Conservation (phyloP, 2,329 filamentous ascomycete genomes). For the Claviceps cyperi region DNA sequence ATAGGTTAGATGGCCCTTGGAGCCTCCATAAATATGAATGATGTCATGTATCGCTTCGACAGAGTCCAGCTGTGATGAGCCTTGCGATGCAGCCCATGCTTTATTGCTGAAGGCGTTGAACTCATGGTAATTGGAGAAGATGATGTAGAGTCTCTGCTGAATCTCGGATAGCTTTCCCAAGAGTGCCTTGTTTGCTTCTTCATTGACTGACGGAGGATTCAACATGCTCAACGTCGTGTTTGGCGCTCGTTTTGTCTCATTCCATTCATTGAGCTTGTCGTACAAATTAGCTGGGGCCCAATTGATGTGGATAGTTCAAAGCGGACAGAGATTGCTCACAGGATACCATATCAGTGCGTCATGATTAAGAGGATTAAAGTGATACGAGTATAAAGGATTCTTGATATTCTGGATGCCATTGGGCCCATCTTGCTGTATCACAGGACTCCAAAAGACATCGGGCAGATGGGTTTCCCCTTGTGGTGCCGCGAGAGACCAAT, state of each 20-base stretch:
- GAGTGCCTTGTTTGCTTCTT: constrained; percentile 33
- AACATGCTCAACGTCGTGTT: constrained; percentile 15
- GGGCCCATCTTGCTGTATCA: constrained; percentile 40
- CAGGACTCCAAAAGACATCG: constrained; percentile 29
- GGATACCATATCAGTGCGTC: constrained; percentile 44
- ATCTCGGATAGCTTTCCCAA: constrained; percentile 34
- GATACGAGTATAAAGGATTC: constrained; percentile 48
- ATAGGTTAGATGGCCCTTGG: constrained; percentile 53
- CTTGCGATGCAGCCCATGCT: constrained; percentile 37
- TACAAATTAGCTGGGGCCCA: background rate
- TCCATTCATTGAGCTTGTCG: constrained; percentile 41
- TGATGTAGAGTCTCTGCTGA: constrained; percentile 49
- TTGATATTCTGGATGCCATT: constrained; percentile 39
- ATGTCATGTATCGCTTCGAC: constrained; percentile 50
- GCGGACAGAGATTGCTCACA: constrained; percentile 26
- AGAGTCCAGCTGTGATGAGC: constrained; percentile 42
- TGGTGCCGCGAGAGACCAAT: constrained; percentile 39
- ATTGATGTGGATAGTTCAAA: background rate
- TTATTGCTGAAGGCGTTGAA: constrained; percentile 58
- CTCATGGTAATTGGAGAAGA: constrained; percentile 53
- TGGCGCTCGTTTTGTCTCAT: constrained; percentile 44
- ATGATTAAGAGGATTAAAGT: constrained; percentile 44
- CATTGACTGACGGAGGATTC: constrained; percentile 39
- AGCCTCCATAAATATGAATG: constrained; percentile 44
- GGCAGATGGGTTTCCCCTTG: constrained; percentile 33